These are phyloP conservation scores for Detonula confervacea DNA, from an alignment of 352 stramenopile genomes.

Conservation along the genomic window DNA sequence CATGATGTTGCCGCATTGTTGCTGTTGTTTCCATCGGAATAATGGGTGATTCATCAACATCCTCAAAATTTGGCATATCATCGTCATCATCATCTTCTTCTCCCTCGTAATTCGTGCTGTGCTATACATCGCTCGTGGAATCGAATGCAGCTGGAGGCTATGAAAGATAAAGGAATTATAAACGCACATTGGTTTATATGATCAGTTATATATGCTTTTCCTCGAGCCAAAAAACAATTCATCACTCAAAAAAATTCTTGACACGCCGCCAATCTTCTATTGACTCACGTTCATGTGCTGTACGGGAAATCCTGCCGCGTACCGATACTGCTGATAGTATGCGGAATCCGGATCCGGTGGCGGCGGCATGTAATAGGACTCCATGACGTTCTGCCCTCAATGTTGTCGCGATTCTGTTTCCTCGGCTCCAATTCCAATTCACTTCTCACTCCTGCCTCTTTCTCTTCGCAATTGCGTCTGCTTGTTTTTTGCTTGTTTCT, in stretches of 20 bases:
- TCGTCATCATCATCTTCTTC: neutral
- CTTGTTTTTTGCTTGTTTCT: too few species aligned
- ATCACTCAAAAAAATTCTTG: neutral
- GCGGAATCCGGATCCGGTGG: slow-evolving; percentile 2
- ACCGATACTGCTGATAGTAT: slow-evolving; percentile 18
- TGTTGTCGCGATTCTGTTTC: neutral
- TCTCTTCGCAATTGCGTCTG: too few species aligned
- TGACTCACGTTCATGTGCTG: slow-evolving; percentile 8
- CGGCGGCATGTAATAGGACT: slow-evolving; percentile 10
- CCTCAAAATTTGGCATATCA: slow-evolving; percentile 14
- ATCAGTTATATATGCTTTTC: too few species aligned
- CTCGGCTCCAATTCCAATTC: too few species aligned
- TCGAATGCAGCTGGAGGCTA: neutral
- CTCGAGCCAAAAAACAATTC: too few species aligned
- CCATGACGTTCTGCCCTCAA: slow-evolving; percentile 2
- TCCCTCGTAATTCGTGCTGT: slow-evolving; percentile 9
- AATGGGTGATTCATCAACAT: neutral
- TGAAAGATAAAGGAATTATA: neutral
- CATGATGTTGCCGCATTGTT: neutral
- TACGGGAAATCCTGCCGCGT: slow-evolving; percentile 6
- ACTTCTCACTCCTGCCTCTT: neutral
- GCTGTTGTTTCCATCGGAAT: slow-evolving; percentile 9
- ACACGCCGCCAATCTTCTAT: neutral
- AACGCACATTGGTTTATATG: neutral
- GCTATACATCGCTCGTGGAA: neutral